Conservation (phyloP, 441 rosid genomes). For the Corymbia citriodora region DNA sequence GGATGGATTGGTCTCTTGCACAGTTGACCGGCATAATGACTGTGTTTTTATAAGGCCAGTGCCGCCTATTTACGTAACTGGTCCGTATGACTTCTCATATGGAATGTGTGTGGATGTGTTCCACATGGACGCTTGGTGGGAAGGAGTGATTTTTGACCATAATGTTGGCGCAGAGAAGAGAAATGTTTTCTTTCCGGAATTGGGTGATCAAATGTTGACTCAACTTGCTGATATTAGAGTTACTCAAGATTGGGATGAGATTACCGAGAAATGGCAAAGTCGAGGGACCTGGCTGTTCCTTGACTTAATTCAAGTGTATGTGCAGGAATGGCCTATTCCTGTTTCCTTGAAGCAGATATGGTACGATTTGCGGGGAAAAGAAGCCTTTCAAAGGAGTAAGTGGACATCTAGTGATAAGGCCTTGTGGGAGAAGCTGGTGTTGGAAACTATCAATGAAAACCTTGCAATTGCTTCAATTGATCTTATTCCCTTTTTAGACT, state of each 20-base stretch:
- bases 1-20: constrained; percentile 14
- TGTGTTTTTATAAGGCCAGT: constrained; percentile 49
- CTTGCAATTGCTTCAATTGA: constrained; percentile 18
- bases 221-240: constrained; percentile 31
- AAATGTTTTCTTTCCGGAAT: constrained; percentile 70
- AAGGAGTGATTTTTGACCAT: constrained; percentile 71
- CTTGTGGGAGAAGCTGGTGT: constrained; percentile 48
- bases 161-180: constrained; percentile 36
- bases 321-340: constrained; percentile 25
- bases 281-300: constrained; percentile 76
- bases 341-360: constrained; percentile 64
- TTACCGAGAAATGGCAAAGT: constrained; percentile 32
- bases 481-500: background rate
- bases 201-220: constrained; percentile 53
- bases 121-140: constrained; percentile 69
- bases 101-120: constrained; percentile 66
- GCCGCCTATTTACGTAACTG: constrained; percentile 30
- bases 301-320: constrained; percentile 39
- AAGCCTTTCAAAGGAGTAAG: constrained; percentile 30
- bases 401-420: constrained; percentile 48
- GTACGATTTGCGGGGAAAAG: constrained; percentile 58
- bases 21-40: background rate
- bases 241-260: constrained; percentile 70
- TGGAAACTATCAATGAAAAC: constrained; percentile 39
- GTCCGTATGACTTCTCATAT: constrained; percentile 18